Evolutionary conservation across 163 green algal genomes (phyloP), one percentile per base, ranked within the genome.

Genomic region (Picocystis sp.): DNA sequence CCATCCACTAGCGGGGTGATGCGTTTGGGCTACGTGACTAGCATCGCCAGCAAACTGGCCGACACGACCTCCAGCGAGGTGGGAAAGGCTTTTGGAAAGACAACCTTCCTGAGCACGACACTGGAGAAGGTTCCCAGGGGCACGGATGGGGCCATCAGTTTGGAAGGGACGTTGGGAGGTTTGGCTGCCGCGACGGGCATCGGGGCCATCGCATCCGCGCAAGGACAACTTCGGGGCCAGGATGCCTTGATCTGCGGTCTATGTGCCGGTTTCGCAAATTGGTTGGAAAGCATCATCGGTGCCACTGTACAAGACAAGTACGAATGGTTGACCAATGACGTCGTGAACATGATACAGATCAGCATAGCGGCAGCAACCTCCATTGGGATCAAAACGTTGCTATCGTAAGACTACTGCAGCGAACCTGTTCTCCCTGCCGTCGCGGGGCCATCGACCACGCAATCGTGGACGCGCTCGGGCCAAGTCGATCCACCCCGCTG

Each of bases 281-380:
- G 78, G 1, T 76, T 84, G 50, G 89, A 98, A 64, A 94, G 81
- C 63, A 79, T 78, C 43, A 63, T 97, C n/a, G 89, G 89, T 1
- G 90, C 89, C 10, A 71, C 63, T 11, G 45, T 77, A n/a, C 89
- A 98, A 57, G 84, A 76, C 12, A 69, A 69, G 2, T 50, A 83
- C 21, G 56, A 56, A 1, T 94, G 81, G 78, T 72, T 98, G 22
- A 92, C 64, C 43, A 98, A 98, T 58, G 90, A 98, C 63, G 29
- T 93, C 1, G 83, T 97, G 17, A 98, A 98, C 60, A 74, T 86
- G 24, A 60, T 96, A 9, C 89, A 97, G 63, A 97, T 97, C 54
- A 72, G 47, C 15, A n/a, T 94, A 10, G 89, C 86, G 22, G 77
- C 87, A 13, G 45, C 24, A 1, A 43, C 93, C 6, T 83, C 85